A percentile compares a stretch with the other conserved stretches of the same genome.
phyloP scores from a whole-genome alignment of 2,329 filamentous ascomycete species.

The Trichoderma semiorbis region DNA sequence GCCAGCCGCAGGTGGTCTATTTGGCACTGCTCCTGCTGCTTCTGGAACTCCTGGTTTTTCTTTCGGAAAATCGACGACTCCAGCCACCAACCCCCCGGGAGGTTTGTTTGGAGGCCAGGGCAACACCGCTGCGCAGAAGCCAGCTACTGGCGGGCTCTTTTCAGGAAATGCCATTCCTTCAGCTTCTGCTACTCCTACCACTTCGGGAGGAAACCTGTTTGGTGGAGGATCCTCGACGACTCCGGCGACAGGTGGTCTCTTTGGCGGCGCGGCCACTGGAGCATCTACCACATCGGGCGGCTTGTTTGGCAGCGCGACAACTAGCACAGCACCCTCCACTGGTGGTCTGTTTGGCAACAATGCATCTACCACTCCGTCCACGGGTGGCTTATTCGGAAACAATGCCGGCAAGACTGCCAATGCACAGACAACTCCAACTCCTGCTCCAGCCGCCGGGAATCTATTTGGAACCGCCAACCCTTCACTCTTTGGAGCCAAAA shows the following conservation, averaged over 20 bases:
- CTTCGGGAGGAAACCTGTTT: constrained; percentile 28
- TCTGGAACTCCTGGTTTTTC: constrained; percentile 37
- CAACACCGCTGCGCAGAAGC: constrained; percentile 30
- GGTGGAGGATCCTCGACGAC: constrained; percentile 28
- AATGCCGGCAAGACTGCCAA: constrained; percentile 21
- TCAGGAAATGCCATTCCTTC: constrained; percentile 26
- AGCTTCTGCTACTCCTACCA: constrained; percentile 29
- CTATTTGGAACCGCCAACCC: constrained; percentile 21
- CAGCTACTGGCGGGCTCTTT: constrained; percentile 27
- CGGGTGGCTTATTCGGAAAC: constrained; percentile 26
- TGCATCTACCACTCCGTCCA: constrained; percentile 25
- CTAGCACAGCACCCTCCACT: constrained; percentile 20
- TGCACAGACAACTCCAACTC: neutral
- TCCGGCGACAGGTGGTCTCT: constrained; percentile 31
- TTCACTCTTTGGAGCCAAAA: constrained; percentile 20
- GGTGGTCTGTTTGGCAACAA: constrained; percentile 27
- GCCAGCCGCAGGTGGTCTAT: constrained; percentile 40
- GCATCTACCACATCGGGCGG: constrained; percentile 29
- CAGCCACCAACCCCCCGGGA: constrained; percentile 29
- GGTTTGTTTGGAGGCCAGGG: constrained; percentile 33
- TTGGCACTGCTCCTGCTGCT: constrained; percentile 33
- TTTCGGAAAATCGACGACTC: constrained; percentile 35
- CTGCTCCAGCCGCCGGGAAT: constrained; percentile 17
- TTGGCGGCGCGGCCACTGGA: constrained; percentile 26
- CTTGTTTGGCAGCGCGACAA: constrained; percentile 26